Evolutionary conservation across 345 rosid species (phyloP).

Genomic region (Anacardium occidentale): DNA sequence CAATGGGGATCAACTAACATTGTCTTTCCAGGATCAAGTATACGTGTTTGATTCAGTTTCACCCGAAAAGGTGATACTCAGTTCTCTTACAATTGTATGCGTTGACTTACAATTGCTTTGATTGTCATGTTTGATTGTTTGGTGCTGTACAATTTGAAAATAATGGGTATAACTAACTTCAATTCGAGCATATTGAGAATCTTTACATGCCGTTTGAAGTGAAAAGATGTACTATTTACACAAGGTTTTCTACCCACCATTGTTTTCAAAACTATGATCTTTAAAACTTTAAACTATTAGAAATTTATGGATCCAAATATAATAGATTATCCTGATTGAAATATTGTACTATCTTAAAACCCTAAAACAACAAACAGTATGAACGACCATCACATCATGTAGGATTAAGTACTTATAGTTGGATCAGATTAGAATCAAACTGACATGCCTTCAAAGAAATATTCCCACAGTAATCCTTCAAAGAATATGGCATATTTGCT

Average conservation of each 20-base stretch:
- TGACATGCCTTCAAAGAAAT: background rate
- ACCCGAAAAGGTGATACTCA: conserved; percentile 54
- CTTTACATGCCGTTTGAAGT: too few relatives aligned
- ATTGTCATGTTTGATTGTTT: background rate
- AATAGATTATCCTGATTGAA: background rate
- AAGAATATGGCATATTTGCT: background rate
- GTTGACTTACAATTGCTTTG: conserved; percentile 1
- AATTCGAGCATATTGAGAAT: background rate
- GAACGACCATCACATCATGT: background rate
- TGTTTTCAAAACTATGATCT: background rate
- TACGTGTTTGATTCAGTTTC: conserved; percentile 71
- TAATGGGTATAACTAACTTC: background rate
- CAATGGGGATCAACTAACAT: conserved; percentile 59
- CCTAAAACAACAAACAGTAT: background rate
- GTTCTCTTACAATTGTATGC: background rate
- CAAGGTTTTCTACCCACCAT: background rate
- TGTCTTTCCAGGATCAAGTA: conserved; percentile 78
- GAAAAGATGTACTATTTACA: background rate
- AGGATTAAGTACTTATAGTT: background rate
- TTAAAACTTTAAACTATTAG: background rate
- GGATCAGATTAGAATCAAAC: background rate
- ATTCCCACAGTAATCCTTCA: background rate
- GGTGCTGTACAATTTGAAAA: background rate
- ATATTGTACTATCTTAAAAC: too few relatives aligned
- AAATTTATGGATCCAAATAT: background rate